Evolutionary conservation across 371 early-diverging fungal species (phyloP).

Genomic region (Mucor piriformis): DNA sequence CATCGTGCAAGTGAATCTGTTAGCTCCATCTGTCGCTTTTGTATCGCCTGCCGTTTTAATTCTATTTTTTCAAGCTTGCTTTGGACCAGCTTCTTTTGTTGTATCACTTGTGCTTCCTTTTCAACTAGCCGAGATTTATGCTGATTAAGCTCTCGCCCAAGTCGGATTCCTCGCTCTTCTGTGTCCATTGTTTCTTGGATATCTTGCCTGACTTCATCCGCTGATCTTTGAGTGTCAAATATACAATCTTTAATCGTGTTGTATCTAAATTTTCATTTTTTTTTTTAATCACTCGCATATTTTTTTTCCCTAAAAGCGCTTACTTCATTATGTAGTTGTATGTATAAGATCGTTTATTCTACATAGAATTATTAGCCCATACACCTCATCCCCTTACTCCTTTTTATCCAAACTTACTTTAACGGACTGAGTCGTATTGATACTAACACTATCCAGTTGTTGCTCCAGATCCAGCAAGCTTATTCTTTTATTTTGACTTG

Average conservation of each 20-base stretch:
- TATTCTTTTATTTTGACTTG: constrained; percentile 29
- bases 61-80: constrained; percentile 4
- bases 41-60: constrained; percentile 8
- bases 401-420: constrained; percentile 27
- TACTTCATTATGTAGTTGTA: constrained; percentile 56
- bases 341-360: constrained; percentile 55
- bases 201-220: constrained; percentile 49
- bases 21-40: constrained; percentile 11
- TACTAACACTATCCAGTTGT: constrained; percentile 18
- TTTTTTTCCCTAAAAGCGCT: not conserved
- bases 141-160: constrained; percentile 39
- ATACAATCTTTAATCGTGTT: constrained; percentile 61
- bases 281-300: not conserved
- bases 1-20: constrained; percentile 35
- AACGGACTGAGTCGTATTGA: constrained; percentile 20
- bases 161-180: constrained; percentile 43
- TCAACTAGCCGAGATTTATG: constrained; percentile 15
- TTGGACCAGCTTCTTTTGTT: constrained; percentile 18
- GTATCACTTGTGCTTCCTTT: constrained; percentile 16
- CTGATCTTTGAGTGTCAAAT: constrained; percentile 57
- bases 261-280: constrained; percentile 20
- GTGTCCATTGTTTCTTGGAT: constrained; percentile 45
- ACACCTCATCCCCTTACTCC: no score
- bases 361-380: not conserved
- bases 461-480: constrained; percentile 25